Conservation (phyloP, 2,329 filamentous ascomycete genomes). For the Metarhizium sp. region DNA sequence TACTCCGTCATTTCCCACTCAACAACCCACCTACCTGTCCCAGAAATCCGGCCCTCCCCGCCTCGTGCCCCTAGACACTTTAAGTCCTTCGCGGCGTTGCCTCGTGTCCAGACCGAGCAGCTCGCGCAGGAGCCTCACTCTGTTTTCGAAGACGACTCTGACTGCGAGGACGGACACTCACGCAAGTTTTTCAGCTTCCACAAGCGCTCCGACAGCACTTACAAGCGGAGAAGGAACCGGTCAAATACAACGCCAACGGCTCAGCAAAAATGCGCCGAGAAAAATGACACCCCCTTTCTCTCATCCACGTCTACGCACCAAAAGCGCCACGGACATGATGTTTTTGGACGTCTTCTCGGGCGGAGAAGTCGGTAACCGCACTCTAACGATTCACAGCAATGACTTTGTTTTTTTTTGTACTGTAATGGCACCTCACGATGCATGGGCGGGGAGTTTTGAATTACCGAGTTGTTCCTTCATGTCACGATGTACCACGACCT, state of each 20-base stretch:
- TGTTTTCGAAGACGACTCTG: conserved; percentile 40
- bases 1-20: conserved; percentile 15
- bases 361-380: conserved; percentile 16
- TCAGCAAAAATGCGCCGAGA: neutral
- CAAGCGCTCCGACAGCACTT: conserved; percentile 25
- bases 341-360: conserved; percentile 29
- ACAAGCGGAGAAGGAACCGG: conserved; percentile 9
- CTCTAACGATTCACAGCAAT: too few species aligned
- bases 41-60: conserved; percentile 8
- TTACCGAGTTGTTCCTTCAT: neutral
- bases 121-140: conserved; percentile 24
- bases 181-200: conserved; percentile 32
- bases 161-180: conserved; percentile 21
- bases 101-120: conserved; percentile 14
- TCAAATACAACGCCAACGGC: neutral
- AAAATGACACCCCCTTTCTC: neutral
- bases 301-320: conserved; percentile 1
- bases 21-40: conserved; percentile 12
- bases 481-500: neutral
- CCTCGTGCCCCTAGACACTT: conserved; percentile 13
- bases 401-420: neutral
- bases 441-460: neutral
- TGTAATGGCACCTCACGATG: neutral
- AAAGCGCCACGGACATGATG: conserved; percentile 22
- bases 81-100: conserved; percentile 16